Evolutionary conservation across 2,329 filamentous ascomycete genomes (phyloP).

Genomic region (Claviceps quebecensis): DNA sequence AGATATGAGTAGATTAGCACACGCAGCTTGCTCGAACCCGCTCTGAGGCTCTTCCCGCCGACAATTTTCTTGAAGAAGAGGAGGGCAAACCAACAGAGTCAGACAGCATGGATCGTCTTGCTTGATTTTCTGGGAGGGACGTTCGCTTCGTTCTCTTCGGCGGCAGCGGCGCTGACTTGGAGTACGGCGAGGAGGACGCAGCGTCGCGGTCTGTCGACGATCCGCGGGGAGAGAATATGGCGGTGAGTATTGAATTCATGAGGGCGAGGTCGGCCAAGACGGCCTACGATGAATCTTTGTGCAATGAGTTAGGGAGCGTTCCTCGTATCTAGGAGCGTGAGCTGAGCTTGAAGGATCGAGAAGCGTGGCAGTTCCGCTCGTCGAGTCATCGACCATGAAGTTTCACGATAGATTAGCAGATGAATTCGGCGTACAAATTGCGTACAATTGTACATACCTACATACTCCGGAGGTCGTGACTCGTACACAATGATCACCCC

Average conservation of each 20-base stretch:
- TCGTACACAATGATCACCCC: no score
- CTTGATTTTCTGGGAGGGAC: neutral
- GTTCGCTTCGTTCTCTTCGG: neutral
- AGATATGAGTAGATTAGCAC: neutral
- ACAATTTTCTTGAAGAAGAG: neutral
- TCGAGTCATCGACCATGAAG: no score
- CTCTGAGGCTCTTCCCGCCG: neutral
- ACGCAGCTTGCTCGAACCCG: neutral
- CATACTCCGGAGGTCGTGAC: no score
- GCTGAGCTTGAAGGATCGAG: no score
- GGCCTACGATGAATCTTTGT: neutral
- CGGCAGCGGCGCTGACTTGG: neutral
- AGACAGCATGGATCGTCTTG: conserved; percentile 1
- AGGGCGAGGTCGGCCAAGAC: neutral
- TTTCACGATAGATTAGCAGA: no score
- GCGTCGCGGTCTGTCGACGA: neutral
- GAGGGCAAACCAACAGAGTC: neutral
- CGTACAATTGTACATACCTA: no score
- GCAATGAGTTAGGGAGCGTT: neutral
- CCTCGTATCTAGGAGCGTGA: no score
- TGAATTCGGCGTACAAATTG: no score
- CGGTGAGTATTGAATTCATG: conserved; percentile 2
- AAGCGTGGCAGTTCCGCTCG: no score
- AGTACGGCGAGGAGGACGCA: neutral
- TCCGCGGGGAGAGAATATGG: conserved; percentile 4